Evolutionary conservation across 305 asterid species (phyloP), one percentile per base, ranked within the genome.

Genomic region (Fraxinus albicans): DNA sequence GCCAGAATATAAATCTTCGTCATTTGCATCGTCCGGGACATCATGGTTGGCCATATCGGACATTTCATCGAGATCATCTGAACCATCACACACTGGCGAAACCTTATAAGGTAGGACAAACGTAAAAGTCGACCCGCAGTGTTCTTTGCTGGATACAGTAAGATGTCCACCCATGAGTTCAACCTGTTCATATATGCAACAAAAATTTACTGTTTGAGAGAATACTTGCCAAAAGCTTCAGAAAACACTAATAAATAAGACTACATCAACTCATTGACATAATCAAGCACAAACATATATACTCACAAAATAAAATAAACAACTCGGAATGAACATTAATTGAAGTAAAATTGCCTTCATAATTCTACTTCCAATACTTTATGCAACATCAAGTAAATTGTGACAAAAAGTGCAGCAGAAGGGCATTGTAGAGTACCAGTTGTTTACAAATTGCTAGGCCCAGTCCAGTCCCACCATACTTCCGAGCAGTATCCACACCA

Each of bases 161-260:
- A 95, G 91, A 82, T 87, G 91, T 81, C 99, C 99, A 35, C 99
- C 99, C 98, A 95, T 95, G 80, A 95, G 99, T 89, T 95, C 99
- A 85, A 94, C 99, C 98, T 94, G 89, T 79, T 81, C 83, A 81
- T 53, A 29, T 15, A 81, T 63, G 80, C 6, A 65, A 15, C 4
- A 25, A 63, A 47, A 53, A 65, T 25, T 23, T 65, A 63, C 31
- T 23, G 31, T 23, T 21, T 23, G 73, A 21, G 73, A 63, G 34
- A 63, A 63, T 25, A 65, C 33, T 12, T 65, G 17, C 34, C 27
- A 58, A 55, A 15, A 55, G 67, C 27, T n/a, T 55, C 27, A 7
- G 10, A 5, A 23, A 1, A 58, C 69, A 58, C 67, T 58, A 58
- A 55, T 55, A 55, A 55, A 55, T 55, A 55, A 55, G 10, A 55